Evolutionary conservation across 208 protist genomes (phyloP).

Genomic region (Acanthamoeba divionensis): DNA sequence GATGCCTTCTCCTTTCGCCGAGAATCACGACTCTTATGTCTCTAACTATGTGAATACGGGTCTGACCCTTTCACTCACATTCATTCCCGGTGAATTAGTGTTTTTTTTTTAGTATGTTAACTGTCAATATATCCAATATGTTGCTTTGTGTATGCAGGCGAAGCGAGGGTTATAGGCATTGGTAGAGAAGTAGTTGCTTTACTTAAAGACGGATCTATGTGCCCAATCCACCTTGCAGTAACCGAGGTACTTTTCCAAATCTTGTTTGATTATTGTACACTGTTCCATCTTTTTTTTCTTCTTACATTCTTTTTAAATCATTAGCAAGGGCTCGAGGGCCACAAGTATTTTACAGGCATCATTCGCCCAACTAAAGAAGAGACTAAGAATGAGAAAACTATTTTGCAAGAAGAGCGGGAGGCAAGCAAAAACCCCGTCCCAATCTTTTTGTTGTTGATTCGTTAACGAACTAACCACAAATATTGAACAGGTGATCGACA

Average conservation of each 20-base stretch:
- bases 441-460: too few species aligned
- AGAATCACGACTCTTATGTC: slow-evolving; percentile 24
- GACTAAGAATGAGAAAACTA: not conserved
- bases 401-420: slow-evolving; percentile 37
- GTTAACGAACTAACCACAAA: too few species aligned
- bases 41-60: not conserved
- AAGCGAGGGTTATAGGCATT: slow-evolving; percentile 43
- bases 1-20: slow-evolving; percentile 37
- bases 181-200: slow-evolving; percentile 35
- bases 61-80: too few species aligned
- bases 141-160: too few species aligned
- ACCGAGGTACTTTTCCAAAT: too few species aligned
- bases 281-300: too few species aligned
- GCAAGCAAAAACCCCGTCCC: too few species aligned
- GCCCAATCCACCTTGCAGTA: slow-evolving; percentile 1
- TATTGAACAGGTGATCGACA: slow-evolving; percentile 37
- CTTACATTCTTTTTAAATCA: too few species aligned
- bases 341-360: slow-evolving; percentile 27
- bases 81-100: too few species aligned
- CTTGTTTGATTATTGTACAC: too few species aligned
- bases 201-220: slow-evolving; percentile 19
- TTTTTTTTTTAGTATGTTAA: too few species aligned
- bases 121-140: too few species aligned
- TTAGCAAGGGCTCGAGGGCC: not conserved
- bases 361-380: not conserved